These are phyloP conservation scores for Leccinum variabile DNA, from an alignment of 1,284 basidiomycete species.

Conservation along the genomic window DNA sequence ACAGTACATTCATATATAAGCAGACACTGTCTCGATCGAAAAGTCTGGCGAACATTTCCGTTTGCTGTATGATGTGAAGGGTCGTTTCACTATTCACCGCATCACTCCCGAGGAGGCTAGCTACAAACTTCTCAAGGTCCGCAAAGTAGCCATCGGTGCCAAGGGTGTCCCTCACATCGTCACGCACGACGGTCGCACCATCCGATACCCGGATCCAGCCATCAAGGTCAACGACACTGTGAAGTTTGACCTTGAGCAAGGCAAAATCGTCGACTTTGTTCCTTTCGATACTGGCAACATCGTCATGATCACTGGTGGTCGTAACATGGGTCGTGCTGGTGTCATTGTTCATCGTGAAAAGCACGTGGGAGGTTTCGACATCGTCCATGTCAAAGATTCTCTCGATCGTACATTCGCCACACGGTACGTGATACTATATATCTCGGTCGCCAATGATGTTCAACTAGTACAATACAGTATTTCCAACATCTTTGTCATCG, in stretches of 20 bases:
- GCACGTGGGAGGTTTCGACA: slow-evolving; percentile 97
- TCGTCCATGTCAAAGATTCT: slow-evolving; percentile 95
- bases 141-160: slow-evolving; percentile 87
- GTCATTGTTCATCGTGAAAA: slow-evolving; percentile 95
- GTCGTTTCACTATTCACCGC: slow-evolving; percentile 99
- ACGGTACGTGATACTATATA: slow-evolving; percentile 56
- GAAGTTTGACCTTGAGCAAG: slow-evolving; percentile 94
- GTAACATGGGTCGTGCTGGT: slow-evolving; percentile 99
- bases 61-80: slow-evolving; percentile 98
- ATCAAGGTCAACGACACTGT: slow-evolving; percentile 98
- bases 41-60: slow-evolving; percentile 99
- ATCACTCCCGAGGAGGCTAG: slow-evolving; percentile 97
- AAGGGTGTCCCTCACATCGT: slow-evolving; percentile 97
- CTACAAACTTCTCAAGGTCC: slow-evolving; percentile 99
- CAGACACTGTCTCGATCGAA: slow-evolving; percentile 96
- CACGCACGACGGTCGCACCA: slow-evolving; percentile 99
- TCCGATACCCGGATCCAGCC: slow-evolving; percentile 97
- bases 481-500: slow-evolving; percentile 97
- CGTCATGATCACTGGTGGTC: slow-evolving; percentile 97
- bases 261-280: slow-evolving; percentile 93
- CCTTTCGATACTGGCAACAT: slow-evolving; percentile 98
- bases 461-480: slow-evolving; percentile 52
- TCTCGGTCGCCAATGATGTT: neutral
- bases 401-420: slow-evolving; percentile 95
- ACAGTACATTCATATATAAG: slow-evolving; percentile 1